phyloP scores from a whole-genome alignment of 805 yeast species.

The Saccharomycopsis sp. region DNA sequence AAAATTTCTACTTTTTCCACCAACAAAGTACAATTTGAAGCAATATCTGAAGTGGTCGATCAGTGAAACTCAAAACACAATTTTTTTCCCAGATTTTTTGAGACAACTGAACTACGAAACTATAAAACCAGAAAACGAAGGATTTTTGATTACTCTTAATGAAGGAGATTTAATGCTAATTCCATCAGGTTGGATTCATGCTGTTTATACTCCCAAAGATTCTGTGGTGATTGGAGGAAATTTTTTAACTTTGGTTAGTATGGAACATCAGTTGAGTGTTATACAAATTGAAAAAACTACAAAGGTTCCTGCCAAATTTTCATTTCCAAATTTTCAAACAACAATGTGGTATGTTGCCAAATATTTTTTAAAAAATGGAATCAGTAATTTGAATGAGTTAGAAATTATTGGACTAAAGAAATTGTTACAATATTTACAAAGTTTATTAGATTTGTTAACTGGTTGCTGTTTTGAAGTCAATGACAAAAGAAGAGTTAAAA shows the following conservation, averaged over 20 bases:
- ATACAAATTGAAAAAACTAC: constrained; percentile 55
- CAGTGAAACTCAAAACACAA: constrained; percentile 46
- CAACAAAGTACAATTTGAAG: constrained; percentile 50
- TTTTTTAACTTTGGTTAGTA: constrained; percentile 55
- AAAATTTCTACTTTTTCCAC: constrained; percentile 70
- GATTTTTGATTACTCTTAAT: constrained; percentile 41
- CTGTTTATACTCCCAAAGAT: constrained; percentile 76
- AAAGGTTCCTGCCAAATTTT: constrained; percentile 62
- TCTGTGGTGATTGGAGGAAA: constrained; percentile 84
- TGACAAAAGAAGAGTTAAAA: constrained; percentile 2
- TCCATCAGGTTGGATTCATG: constrained; percentile 92
- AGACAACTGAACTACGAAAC: too few species aligned
- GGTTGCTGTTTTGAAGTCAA: constrained; percentile 11
- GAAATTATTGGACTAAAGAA: neutral
- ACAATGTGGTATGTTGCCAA: constrained; percentile 46
- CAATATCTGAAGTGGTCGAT: constrained; percentile 66
- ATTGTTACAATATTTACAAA: constrained; percentile 5
- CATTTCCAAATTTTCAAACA: constrained; percentile 66
- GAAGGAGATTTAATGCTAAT: constrained; percentile 71
- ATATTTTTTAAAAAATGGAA: neutral
- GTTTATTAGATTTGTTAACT: neutral
- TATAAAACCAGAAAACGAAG: constrained; percentile 21
- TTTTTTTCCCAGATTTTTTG: constrained; percentile 52
- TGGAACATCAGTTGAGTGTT: constrained; percentile 52
- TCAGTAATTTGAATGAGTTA: neutral